Conservation (phyloP, 2,329 filamentous ascomycete genomes). For the Fusarium liriodendri region DNA sequence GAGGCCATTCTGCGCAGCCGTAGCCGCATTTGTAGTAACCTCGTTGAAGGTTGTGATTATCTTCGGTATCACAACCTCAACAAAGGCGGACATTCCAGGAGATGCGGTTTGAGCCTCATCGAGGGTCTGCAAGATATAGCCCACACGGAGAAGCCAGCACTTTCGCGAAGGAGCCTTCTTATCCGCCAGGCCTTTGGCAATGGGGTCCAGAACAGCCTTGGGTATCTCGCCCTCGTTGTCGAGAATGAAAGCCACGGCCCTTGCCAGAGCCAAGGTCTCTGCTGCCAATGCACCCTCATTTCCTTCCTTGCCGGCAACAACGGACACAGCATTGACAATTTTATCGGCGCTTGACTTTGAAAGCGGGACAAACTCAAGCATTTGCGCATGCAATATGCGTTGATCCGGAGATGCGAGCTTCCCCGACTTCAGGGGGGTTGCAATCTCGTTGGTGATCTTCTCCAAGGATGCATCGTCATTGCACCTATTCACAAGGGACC, state of each 20-base stretch:
- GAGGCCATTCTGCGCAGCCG: constrained; percentile 85
- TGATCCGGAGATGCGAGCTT: constrained; percentile 90
- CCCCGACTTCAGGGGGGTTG: constrained; percentile 81
- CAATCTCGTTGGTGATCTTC: constrained; percentile 80
- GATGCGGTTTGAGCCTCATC: constrained; percentile 57
- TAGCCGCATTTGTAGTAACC: constrained; percentile 79
- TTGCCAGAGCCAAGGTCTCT: constrained; percentile 78
- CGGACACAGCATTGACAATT: constrained; percentile 73
- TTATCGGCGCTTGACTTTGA: constrained; percentile 73
- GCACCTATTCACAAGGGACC: constrained; percentile 72
- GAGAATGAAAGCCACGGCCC: constrained; percentile 72
- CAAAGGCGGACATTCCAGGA: constrained; percentile 61
- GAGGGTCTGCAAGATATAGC: constrained; percentile 73
- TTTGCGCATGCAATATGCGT: constrained; percentile 83
- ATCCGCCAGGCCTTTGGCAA: constrained; percentile 85
- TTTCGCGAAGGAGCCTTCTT: constrained; percentile 84
- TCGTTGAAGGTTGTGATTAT: constrained; percentile 81
- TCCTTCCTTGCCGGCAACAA: constrained; percentile 83
- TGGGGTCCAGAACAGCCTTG: constrained; percentile 74
- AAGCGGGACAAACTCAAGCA: constrained; percentile 74
- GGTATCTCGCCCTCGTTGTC: constrained; percentile 70
- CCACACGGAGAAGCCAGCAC: constrained; percentile 82
- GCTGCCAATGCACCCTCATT: constrained; percentile 85
- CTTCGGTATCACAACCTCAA: constrained; percentile 63
- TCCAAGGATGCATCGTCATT: constrained; percentile 67